Evolutionary conservation across 1,284 basidiomycete genomes (phyloP).

Genomic region (Earliella scabrosa): DNA sequence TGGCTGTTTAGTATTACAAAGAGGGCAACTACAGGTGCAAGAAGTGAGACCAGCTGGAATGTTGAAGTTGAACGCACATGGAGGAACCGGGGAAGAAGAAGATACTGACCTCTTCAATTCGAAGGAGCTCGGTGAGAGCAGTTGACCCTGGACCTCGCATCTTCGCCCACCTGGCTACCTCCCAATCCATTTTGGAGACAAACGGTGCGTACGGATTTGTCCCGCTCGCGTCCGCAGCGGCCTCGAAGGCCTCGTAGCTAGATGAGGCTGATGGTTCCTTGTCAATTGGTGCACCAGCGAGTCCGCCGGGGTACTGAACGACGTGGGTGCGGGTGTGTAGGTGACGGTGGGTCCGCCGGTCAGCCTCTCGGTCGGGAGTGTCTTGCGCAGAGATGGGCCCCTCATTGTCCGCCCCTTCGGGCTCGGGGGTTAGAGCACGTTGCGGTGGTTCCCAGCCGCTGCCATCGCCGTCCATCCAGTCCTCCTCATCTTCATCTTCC

Average conservation of each 20-base stretch:
- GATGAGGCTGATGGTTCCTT: neutral
- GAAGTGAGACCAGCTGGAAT: constrained; percentile 11
- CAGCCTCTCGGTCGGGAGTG: no score
- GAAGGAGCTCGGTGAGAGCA: constrained; percentile 22
- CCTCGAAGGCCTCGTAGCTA: neutral
- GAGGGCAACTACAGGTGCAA: no score
- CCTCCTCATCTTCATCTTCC: no score
- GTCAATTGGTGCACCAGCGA: neutral
- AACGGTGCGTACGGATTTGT: constrained; percentile 16
- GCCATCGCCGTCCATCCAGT: no score
- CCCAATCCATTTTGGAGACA: constrained; percentile 20
- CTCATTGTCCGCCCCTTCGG: no score
- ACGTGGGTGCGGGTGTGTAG: no score
- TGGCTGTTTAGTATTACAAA: no score
- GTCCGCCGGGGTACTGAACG: no score
- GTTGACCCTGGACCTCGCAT: constrained; percentile 20
- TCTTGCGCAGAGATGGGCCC: no score
- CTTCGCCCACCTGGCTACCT: constrained; percentile 28
- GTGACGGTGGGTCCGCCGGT: no score
- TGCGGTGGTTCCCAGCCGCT: no score
- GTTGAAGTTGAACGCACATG: neutral
- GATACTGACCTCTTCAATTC: constrained; percentile 23
- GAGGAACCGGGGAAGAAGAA: neutral
- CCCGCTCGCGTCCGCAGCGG: neutral
- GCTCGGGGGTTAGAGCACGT: no score